Percentiles rank a stretch among this genome's conserved stretches.
These are phyloP conservation scores for Solanum clarkiae DNA, from an alignment of 257 asterid genomes.

Conservation along the genomic window DNA sequence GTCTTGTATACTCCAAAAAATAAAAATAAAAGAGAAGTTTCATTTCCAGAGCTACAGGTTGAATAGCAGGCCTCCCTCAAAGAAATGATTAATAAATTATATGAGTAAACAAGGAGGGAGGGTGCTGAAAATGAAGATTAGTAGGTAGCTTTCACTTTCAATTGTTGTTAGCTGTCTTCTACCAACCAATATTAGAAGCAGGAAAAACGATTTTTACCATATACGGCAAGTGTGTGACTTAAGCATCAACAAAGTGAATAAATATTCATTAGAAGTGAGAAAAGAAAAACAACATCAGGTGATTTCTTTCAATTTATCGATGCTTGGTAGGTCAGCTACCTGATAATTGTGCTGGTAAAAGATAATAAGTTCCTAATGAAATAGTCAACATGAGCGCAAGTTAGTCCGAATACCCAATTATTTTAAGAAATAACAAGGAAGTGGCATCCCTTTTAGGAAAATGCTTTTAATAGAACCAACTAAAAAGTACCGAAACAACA, in stretches of 20 bases:
- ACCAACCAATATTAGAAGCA: neutral
- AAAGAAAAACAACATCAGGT: neutral
- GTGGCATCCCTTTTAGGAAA: neutral
- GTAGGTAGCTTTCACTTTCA: conserved; percentile 4
- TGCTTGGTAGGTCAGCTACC: neutral
- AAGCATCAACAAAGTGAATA: neutral
- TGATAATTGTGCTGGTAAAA: neutral
- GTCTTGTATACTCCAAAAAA: neutral
- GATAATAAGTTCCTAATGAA: neutral
- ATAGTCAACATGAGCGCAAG: neutral
- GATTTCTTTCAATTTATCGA: neutral
- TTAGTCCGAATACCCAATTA: neutral
- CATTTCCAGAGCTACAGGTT: neutral
- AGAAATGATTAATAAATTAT: neutral
- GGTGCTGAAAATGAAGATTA: neutral
- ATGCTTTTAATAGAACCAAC: neutral
- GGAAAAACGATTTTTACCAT: neutral
- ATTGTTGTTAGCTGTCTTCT: neutral
- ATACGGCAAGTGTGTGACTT: neutral
- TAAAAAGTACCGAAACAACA: neutral
- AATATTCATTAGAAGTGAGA: neutral
- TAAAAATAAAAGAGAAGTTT: neutral
- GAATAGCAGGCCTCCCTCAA: neutral
- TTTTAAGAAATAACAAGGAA: neutral
- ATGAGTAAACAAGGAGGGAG: neutral